phyloP scores from a whole-genome alignment of 306 rosid genomes.

The Trifolium dubium region DNA sequence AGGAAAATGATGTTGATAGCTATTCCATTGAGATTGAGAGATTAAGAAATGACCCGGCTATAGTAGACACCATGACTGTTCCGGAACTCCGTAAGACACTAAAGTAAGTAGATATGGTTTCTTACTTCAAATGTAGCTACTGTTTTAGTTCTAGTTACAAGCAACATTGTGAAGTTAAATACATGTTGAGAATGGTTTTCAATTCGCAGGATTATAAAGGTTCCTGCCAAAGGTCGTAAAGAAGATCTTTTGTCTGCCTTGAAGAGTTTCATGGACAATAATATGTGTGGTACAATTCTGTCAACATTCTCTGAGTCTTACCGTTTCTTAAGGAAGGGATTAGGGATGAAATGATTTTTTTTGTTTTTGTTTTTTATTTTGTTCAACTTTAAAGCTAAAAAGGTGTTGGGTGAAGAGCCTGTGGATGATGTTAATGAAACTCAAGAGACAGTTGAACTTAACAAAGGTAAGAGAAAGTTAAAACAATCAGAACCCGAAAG shows the following conservation, averaged over 20 bases:
- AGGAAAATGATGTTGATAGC: constrained; percentile 56
- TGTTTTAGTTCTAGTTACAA: constrained; percentile 9
- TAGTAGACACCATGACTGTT: constrained; percentile 75
- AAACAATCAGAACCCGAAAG: constrained; percentile 44
- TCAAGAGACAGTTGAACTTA: constrained; percentile 44
- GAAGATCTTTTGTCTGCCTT: constrained; percentile 72
- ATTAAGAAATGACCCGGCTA: constrained; percentile 62
- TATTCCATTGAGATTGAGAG: constrained; percentile 60
- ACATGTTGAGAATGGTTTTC: constrained; percentile 42
- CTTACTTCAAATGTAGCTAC: neutral
- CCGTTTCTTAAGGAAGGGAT: neutral
- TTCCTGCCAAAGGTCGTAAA: constrained; percentile 81
- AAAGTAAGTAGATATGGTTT: constrained; percentile 53
- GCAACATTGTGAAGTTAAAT: neutral
- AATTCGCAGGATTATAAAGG: constrained; percentile 66
- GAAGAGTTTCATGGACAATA: constrained; percentile 52
- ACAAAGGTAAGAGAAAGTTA: constrained; percentile 56
- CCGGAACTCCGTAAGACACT: constrained; percentile 72
- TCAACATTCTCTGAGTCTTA: constrained; percentile 24
- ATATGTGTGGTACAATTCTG: constrained; percentile 54
- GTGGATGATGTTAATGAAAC: constrained; percentile 49
- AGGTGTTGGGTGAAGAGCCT: constrained; percentile 44
- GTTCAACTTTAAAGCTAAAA: constrained; percentile 26
- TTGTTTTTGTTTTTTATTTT: constrained; percentile 1
- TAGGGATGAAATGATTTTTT: neutral